Evolutionary conservation across 768 basidiomycete genomes (phyloP), one percentile per base, ranked within the genome.

Genomic region (Kwoniella europaea): DNA sequence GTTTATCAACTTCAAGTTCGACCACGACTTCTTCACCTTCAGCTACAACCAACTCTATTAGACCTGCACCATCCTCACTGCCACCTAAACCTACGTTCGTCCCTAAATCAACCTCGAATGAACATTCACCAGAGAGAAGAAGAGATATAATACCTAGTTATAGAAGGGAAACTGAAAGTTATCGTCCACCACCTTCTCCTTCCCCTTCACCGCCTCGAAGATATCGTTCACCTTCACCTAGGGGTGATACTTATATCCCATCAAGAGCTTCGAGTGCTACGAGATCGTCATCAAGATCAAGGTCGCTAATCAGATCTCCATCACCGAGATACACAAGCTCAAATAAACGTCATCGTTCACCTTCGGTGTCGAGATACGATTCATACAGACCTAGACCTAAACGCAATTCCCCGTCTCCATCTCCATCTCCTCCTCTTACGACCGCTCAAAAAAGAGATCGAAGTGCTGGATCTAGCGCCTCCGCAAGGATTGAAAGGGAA

Each of bases 11-110:
- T n/a, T 24, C 61, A 6, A 10, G 2, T 24, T 46, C 43, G 15
- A 10, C 10, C 10, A 24, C 43, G 15, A n/a, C 61, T 43, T 63
- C 61, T 20, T 20, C 42, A 60, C 15, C 68, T 27, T 12, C 68
- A 4, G 10, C 53, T 29, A n/a, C 6, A 24, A n/a, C 4, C 29
- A 18, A 24, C 10, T n/a, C 55, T 20, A 27, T 10, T 1, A 22
- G 16, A 22, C 18, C 62, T n/a, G 16, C 10, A 27, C 42, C 24
- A 13, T 41, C 67, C 18, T 72, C 75, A 2, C 43, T 71, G 59
- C 75, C 75, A 13, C 53, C 60, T 22, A 71, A 73, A 22, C 20
- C 66, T 16, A 9, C 35, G 35, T 35, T 35, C 35, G 6, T 16
- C 61, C 16, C 46, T 35, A 13, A 53, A 1, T 16, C 68, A 43